These are phyloP conservation scores for Penicillium occitanis DNA, from an alignment of 2,329 filamentous ascomycete species.

Conservation along the genomic window DNA sequence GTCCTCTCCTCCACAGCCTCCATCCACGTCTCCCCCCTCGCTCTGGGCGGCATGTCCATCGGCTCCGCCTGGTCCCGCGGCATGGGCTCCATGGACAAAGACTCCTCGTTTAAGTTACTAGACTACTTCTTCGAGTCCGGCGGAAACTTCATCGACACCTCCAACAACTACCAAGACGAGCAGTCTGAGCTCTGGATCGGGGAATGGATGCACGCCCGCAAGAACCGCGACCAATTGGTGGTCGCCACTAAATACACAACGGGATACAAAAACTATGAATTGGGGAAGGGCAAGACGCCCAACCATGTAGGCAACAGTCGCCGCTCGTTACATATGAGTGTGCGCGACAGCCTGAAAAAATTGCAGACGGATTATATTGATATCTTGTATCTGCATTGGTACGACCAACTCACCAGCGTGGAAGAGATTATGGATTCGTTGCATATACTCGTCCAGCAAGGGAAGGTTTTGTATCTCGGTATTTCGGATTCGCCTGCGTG, in stretches of 20 bases:
- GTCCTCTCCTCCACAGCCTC: slow-evolving; percentile 65
- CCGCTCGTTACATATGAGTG: slow-evolving; percentile 44
- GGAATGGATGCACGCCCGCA: slow-evolving; percentile 66
- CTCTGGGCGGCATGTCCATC: slow-evolving; percentile 42
- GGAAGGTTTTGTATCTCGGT: slow-evolving; percentile 45
- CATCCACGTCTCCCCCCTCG: slow-evolving; percentile 66
- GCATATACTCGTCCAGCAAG: slow-evolving; percentile 40
- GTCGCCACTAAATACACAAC: slow-evolving; percentile 69
- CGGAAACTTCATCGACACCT: slow-evolving; percentile 73
- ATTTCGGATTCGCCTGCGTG: slow-evolving; percentile 45
- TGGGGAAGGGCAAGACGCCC: slow-evolving; percentile 41
- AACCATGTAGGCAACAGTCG: slow-evolving; percentile 50
- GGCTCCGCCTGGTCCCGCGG: slow-evolving; percentile 46
- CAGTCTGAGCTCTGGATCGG: slow-evolving; percentile 66
- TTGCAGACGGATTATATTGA: slow-evolving; percentile 56
- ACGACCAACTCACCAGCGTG: slow-evolving; percentile 46
- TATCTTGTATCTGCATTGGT: slow-evolving; percentile 58
- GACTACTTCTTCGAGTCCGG: slow-evolving; percentile 65
- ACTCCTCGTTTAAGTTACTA: slow-evolving; percentile 62
- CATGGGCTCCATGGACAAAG: slow-evolving; percentile 66
- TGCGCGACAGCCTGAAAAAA: slow-evolving; percentile 48
- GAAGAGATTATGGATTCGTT: slow-evolving; percentile 42
- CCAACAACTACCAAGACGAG: slow-evolving; percentile 67
- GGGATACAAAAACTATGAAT: slow-evolving; percentile 49
- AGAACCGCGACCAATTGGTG: slow-evolving; percentile 67